phyloP scores from a whole-genome alignment of 345 rosid species.

The Sisymbrium irio region DNA sequence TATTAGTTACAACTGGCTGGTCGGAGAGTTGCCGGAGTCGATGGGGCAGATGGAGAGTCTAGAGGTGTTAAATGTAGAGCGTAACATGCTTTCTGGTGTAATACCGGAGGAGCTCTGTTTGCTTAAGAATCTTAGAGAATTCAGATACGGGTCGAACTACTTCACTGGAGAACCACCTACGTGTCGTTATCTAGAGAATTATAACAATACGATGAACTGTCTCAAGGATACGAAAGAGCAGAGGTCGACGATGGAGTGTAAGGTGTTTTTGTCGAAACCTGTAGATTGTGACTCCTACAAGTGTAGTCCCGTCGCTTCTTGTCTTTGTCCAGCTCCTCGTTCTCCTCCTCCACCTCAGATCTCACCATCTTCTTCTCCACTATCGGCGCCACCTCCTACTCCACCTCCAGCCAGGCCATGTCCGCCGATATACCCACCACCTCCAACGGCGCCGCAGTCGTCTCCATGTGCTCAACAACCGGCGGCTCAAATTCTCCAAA shows the following conservation, averaged over 20 bases:
- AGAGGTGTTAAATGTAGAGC: constrained; percentile 54
- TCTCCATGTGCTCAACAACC: constrained; percentile 34
- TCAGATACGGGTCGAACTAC: constrained; percentile 54
- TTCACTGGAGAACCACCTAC: constrained; percentile 47
- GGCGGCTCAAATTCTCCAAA: constrained; percentile 5
- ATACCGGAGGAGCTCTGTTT: constrained; percentile 53
- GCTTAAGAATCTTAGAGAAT: constrained; percentile 56
- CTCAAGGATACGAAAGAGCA: constrained; percentile 42
- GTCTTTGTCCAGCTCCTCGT: constrained; percentile 11
- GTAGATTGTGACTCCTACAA: constrained; percentile 48
- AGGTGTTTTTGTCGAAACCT: constrained; percentile 47
- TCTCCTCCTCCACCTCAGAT: constrained; percentile 30
- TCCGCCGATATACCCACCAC: constrained; percentile 30
- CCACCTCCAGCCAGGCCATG: constrained; percentile 20
- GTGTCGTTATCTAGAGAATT: constrained; percentile 40
- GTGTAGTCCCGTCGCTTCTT: constrained; percentile 36
- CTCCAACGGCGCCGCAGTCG: constrained; percentile 20
- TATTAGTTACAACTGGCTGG: constrained; percentile 54
- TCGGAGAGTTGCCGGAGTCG: constrained; percentile 54
- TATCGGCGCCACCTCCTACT: constrained; percentile 7
- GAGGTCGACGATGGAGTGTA: constrained; percentile 64
- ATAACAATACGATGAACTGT: constrained; percentile 56
- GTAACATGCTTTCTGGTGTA: constrained; percentile 59
- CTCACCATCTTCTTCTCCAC: constrained; percentile 12
- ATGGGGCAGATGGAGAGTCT: constrained; percentile 53